A percentile compares a stretch with the other conserved stretches of the same genome.
Conservation (phyloP, 768 basidiomycete species). For the Tulasnella sp. region DNA sequence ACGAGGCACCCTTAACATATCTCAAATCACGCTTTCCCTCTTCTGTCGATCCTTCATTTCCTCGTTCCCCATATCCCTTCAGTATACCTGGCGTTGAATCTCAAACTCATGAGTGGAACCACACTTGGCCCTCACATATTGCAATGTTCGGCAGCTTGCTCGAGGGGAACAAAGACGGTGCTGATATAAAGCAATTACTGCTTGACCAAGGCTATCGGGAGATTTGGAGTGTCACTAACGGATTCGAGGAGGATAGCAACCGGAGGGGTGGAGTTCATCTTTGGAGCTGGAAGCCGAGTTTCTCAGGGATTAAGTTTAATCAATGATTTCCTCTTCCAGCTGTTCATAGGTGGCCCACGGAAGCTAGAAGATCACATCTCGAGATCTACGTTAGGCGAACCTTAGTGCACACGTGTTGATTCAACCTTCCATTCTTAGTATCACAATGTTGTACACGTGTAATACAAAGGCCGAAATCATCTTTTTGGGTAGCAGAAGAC, state of each 20-base stretch:
- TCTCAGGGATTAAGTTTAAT: too few relatives aligned
- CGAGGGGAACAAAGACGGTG: conserved; percentile 23
- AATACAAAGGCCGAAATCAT: too few relatives aligned
- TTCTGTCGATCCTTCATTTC: conserved; percentile 48
- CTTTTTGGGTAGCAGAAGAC: too few relatives aligned
- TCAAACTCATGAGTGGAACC: conserved; percentile 34
- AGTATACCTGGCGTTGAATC: conserved; percentile 19
- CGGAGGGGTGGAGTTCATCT: conserved; percentile 57
- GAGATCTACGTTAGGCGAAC: too few relatives aligned
- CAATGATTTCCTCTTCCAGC: too few relatives aligned
- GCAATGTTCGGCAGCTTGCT: conserved; percentile 76
- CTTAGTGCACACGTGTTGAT: too few relatives aligned
- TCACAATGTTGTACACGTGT: too few relatives aligned
- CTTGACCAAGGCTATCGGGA: conserved; percentile 46
- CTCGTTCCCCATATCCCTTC: conserved; percentile 38
- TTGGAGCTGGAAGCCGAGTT: conserved; percentile 47
- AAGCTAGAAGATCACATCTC: too few relatives aligned
- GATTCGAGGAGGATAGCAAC: conserved; percentile 62
- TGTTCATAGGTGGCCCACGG: too few relatives aligned
- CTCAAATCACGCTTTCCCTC: conserved; percentile 53
- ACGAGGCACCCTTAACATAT: conserved; percentile 53
- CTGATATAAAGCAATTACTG: conserved; percentile 38
- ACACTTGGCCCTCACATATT: conserved; percentile 72
- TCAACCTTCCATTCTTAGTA: too few relatives aligned
- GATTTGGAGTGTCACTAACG: conserved; percentile 49